Percentiles rank a stretch among this genome's conserved stretches.
These are phyloP conservation scores for Samsoniella hepiali DNA, from an alignment of 2,329 filamentous ascomycete species.

Conservation along the genomic window DNA sequence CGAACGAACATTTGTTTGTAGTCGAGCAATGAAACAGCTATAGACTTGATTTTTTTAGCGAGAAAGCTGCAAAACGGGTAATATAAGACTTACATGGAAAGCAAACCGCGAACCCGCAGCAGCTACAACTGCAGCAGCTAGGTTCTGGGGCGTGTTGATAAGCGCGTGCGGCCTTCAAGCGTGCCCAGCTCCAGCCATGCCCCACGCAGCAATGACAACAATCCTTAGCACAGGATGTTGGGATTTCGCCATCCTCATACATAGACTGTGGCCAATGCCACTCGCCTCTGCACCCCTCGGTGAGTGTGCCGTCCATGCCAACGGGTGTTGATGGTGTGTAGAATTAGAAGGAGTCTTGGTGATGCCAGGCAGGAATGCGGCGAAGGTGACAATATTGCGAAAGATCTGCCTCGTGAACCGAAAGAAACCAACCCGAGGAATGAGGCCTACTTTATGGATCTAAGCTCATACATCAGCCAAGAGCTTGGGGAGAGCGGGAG, in stretches of 20 bases:
- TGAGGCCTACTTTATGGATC: background rate
- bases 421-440: slow-evolving; percentile 15
- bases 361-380: slow-evolving; percentile 21
- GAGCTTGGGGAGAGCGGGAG: background rate
- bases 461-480: background rate
- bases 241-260: background rate
- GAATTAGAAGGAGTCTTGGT: slow-evolving; percentile 15
- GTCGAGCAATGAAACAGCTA: slow-evolving; percentile 26
- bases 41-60: slow-evolving; percentile 28
- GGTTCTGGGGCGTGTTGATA: slow-evolving; percentile 23
- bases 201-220: slow-evolving; percentile 26
- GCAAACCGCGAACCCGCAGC: slow-evolving; percentile 25
- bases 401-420: slow-evolving; percentile 23
- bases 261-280: slow-evolving; percentile 13
- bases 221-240: slow-evolving; percentile 19
- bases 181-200: slow-evolving; percentile 29
- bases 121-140: slow-evolving; percentile 25
- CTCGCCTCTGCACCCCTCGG: background rate
- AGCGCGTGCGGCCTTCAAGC: slow-evolving; percentile 24
- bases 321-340: slow-evolving; percentile 19
- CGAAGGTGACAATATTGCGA: slow-evolving; percentile 20
- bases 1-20: slow-evolving; percentile 31
- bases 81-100: slow-evolving; percentile 28
- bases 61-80: background rate
- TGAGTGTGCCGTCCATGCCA: slow-evolving; percentile 18